Evolutionary conservation across 1,139 yeast genomes (phyloP).

Genomic region (Candida sp.): DNA sequence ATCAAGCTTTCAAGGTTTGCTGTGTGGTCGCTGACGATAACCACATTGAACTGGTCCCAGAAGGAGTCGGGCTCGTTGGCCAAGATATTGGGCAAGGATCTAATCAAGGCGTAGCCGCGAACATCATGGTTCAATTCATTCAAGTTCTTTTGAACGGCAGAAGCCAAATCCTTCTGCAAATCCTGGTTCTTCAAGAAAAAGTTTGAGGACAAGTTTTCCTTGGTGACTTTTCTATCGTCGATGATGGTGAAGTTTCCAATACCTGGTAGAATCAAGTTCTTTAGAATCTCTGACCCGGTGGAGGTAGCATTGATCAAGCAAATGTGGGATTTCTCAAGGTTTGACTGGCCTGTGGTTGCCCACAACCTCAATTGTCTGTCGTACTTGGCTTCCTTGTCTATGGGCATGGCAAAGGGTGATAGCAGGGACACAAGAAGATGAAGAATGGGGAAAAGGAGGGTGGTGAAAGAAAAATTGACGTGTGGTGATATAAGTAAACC

Average conservation of each 20-base stretch:
- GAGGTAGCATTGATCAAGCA: slow-evolving; percentile 66
- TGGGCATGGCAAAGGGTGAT: slow-evolving; percentile 19
- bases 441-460: too few relatives aligned
- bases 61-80: slow-evolving; percentile 23
- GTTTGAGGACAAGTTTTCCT: slow-evolving; percentile 55
- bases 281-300: slow-evolving; percentile 70
- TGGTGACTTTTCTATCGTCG: slow-evolving; percentile 46
- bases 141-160: slow-evolving; percentile 43
- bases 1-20: slow-evolving; percentile 24
- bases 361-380: slow-evolving; percentile 92
- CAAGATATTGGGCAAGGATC: slow-evolving; percentile 22
- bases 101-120: slow-evolving; percentile 34
- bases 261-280: slow-evolving; percentile 85
- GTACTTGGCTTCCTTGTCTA: slow-evolving; percentile 55
- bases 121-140: slow-evolving; percentile 68
- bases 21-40: slow-evolving; percentile 48
- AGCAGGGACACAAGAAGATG: neutral
- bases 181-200: slow-evolving; percentile 60
- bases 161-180: slow-evolving; percentile 47
- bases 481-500: neutral
- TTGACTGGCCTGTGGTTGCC: slow-evolving; percentile 79
- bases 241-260: slow-evolving; percentile 70
- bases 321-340: slow-evolving; percentile 61
- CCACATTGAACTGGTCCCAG: slow-evolving; percentile 60
- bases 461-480: neutral